Evolutionary conservation across 1,284 basidiomycete genomes (phyloP), one percentile per base, ranked within the genome.

Genomic region (Ustilago trichophora): DNA sequence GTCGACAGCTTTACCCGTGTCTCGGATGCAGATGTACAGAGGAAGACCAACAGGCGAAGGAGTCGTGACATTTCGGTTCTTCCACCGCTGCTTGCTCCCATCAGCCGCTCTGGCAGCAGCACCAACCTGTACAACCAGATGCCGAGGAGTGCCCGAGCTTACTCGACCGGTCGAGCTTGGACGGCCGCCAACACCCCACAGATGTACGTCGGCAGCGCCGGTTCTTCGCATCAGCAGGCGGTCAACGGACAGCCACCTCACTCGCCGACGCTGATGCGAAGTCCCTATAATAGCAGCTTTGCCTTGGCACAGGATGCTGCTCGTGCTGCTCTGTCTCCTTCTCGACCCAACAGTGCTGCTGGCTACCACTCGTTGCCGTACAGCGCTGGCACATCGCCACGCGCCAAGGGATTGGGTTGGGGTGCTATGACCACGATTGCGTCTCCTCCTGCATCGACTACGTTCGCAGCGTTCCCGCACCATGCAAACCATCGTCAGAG

Each of bases 401-500:
- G 75, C 6, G 58, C 68, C 27, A 67, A 70, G 9, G 75, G 75
- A 11, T 54, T 75, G 8, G 73, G 73, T 6, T 76, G 73, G 73
- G 71, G 75, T 10, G 68, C 62, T 12, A 64, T 75, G 71, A 77
- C 73, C 4, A 48, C 68, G 18, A 71, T 76, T 32, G 59, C 53
- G 27, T 50, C 55, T 34, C 54, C 57, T 11, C 53, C 53, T 16
- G n/a, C n/a, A n/a, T 46, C 58, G 1, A 34, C 49, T 4, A 21
- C 48, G 11, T 22, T 47, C n/a, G 26, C 25, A 6, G 35, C 41
- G 2, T 38, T 49, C 26, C 35, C 29, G 2, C 53, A 67, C 11
- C 34, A 47, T 16, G 16, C 34, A 8, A 11, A 27, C 16, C 57
- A 62, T 34, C 46, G 48, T 18, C 56, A 59, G 31, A 70, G 67